Base-by-base conservation (phyloP, 371 early-diverging fungal genomes). In the Mucor plumbeus region DNA sequence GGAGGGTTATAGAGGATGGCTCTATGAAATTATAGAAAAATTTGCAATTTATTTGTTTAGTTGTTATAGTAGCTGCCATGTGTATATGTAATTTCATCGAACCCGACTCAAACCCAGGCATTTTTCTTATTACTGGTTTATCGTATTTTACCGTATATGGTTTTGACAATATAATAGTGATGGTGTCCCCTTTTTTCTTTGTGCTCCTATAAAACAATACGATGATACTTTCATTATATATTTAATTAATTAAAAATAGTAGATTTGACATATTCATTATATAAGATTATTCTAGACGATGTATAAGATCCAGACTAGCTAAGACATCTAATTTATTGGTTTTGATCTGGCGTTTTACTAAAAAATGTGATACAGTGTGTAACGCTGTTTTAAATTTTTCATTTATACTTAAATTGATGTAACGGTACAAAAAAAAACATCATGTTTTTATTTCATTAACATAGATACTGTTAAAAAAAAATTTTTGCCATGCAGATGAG, bases 31-130 rank as follows among this genome's bases (percentile, higher is more conserved):
- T 26, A 26, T 26, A 26, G 3, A 26, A 26, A 1, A 26, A 26
- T 26, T 3, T 26, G 26, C 26, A 3, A 26, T 26, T 26, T 26
- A 26, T 26, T 26, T 26, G 26, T 26, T 26, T 26, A 26, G 26
- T 26, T 3, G 1, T 26, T 26, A 3, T 26, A 1, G 26, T 26
- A 26, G 3, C 26, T 26, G 26, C 26, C 26, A 26, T 26, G 43
- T 5, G 15, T 43, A n/a, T 43, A 43, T 14, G 15, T n/a, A n/a
- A 19, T n/a, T 47, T 19, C 17, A 17, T 19, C 9, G 47, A 47
- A 17, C 47, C 47, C 47, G 47, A 47, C 47, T 47, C 47, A 47
- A 47, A 19, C 47, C 47, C 47, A 47, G 47, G 47, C 47, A 19
- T 19, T 47, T 47, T 44, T 44, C n/a, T 44, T 44, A 1, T 47